Evolutionary conservation across 345 rosid species (phyloP).

Genomic region (Rubroshorea leprosula): DNA sequence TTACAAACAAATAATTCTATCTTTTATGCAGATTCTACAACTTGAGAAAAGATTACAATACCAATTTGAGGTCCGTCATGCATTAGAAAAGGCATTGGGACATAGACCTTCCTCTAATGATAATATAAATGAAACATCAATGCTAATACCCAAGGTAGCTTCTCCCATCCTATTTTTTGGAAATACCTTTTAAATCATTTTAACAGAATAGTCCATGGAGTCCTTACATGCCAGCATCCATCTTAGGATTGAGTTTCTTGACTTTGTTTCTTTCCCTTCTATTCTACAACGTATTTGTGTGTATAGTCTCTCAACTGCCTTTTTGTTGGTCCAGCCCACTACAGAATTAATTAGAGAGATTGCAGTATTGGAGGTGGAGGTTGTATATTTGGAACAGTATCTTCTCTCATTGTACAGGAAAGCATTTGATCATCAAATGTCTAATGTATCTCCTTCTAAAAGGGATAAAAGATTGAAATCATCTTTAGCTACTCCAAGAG

Average conservation of each 20-base stretch:
- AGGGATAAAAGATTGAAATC: constrained; percentile 44
- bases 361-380: constrained; percentile 86
- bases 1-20: background rate
- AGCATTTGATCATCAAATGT: constrained; percentile 69
- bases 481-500: constrained; percentile 38
- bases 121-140: constrained; percentile 31
- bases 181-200: background rate
- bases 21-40: constrained; percentile 56
- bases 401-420: constrained; percentile 84
- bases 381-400: constrained; percentile 77
- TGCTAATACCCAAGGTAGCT: constrained; percentile 53
- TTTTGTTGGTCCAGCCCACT: constrained; percentile 49
- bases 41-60: constrained; percentile 76
- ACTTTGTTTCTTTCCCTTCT: background rate
- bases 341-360: constrained; percentile 80
- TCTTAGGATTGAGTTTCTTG: constrained; percentile 5
- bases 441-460: constrained; percentile 43
- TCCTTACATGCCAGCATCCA: constrained; percentile 7
- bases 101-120: constrained; percentile 39
- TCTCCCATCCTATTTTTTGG: constrained; percentile 8
- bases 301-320: constrained; percentile 5
- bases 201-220: background rate
- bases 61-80: constrained; percentile 68
- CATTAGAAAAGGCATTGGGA: constrained; percentile 81
- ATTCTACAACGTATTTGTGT: background rate